phyloP scores from a whole-genome alignment of 805 yeast genomes.

The Saccharomycopsis microspora region DNA sequence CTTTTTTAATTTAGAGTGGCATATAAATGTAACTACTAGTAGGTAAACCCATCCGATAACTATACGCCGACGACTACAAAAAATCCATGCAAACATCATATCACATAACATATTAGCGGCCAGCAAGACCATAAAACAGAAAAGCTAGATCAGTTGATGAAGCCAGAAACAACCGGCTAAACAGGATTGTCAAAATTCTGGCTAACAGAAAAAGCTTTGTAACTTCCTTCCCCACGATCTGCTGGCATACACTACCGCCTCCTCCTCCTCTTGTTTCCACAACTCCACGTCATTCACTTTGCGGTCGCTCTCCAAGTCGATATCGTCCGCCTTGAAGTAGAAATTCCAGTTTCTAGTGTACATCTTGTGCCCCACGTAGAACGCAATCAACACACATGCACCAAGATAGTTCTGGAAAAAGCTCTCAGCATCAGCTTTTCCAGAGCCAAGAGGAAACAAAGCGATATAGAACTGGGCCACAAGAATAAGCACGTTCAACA shows the following conservation, averaged over 20 bases:
- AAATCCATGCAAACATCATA: too few species aligned
- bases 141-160: background rate
- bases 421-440: conserved; percentile 25
- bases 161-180: background rate
- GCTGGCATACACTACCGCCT: conserved; percentile 37
- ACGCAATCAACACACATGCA: conserved; percentile 28
- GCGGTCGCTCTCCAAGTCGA: conserved; percentile 36
- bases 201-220: background rate
- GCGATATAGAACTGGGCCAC: conserved; percentile 61
- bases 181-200: too few species aligned
- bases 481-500: conserved; percentile 37
- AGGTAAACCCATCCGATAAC: too few species aligned
- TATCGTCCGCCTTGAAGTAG: conserved; percentile 27
- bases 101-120: too few species aligned
- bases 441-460: conserved; percentile 35
- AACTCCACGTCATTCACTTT: conserved; percentile 26
- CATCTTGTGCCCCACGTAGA: conserved; percentile 41
- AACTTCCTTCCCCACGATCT: background rate
- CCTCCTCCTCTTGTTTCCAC: conserved; percentile 25
- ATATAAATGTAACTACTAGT: too few species aligned
- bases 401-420: conserved; percentile 50
- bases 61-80: too few species aligned
- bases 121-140: background rate
- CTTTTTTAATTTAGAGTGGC: too few species aligned
- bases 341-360: conserved; percentile 28